Evolutionary conservation across 345 rosid species (phyloP).

Genomic region (Streptanthus diversifolius): DNA sequence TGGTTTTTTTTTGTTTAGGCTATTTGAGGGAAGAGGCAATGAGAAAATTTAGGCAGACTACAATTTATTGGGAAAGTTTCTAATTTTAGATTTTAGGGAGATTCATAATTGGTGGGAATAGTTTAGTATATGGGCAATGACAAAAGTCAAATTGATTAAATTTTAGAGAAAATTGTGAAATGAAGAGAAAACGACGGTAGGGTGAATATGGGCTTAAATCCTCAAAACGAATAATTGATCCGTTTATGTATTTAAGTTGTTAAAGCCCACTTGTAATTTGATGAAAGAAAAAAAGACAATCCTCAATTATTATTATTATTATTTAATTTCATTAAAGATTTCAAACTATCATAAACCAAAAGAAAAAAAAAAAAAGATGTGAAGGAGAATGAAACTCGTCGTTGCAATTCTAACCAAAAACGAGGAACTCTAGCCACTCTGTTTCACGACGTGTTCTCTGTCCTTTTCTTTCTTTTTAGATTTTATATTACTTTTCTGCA

Average conservation of each 20-base stretch:
- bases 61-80: constrained; percentile 13
- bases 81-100: constrained; percentile 4
- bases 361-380: neutral
- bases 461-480: neutral
- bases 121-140: too few relatives aligned
- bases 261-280: neutral
- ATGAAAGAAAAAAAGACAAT: neutral
- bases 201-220: too few relatives aligned
- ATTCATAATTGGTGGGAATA: neutral
- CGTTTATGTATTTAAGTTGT: neutral
- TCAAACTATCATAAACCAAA: neutral
- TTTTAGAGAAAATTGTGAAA: too few relatives aligned
- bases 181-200: too few relatives aligned
- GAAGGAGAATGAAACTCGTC: constrained; percentile 1
- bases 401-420: neutral
- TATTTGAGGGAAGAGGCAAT: constrained; percentile 4
- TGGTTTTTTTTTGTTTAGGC: neutral
- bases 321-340: too few relatives aligned
- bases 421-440: neutral
- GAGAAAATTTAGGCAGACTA: constrained; percentile 21
- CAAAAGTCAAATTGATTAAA: too few relatives aligned
- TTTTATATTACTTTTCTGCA: neutral
- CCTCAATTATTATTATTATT: too few relatives aligned
- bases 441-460: neutral
- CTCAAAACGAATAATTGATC: neutral